Evolutionary conservation across 2,329 filamentous ascomycete species (phyloP).

Genomic region (Penicillium janthinellum): DNA sequence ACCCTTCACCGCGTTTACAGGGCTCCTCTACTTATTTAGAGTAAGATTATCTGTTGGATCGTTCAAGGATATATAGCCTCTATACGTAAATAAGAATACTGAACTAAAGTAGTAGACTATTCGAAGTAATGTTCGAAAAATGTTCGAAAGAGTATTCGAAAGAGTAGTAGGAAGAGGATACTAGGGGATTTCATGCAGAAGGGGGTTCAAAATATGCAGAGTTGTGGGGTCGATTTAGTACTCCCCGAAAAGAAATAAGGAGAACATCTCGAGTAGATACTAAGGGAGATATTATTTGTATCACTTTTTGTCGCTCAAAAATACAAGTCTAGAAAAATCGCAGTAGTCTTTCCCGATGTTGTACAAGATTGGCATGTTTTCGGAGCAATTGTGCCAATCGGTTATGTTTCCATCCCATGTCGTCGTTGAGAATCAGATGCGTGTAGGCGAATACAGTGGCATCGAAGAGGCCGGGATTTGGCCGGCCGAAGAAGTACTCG

Average conservation of each 20-base stretch:
- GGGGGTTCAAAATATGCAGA: too few species aligned
- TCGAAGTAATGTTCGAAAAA: too few species aligned
- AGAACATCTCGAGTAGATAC: neutral
- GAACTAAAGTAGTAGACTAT: neutral
- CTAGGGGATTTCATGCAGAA: too few species aligned
- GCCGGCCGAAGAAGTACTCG: slow-evolving; percentile 62
- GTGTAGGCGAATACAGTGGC: slow-evolving; percentile 89
- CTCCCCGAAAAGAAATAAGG: neutral
- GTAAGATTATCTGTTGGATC: too few species aligned
- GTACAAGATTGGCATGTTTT: slow-evolving; percentile 63
- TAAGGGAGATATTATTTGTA: slow-evolving; percentile 11
- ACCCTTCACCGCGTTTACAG: too few species aligned
- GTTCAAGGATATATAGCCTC: too few species aligned
- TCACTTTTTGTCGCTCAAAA: slow-evolving; percentile 11
- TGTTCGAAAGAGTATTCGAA: too few species aligned
- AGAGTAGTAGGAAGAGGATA: too few species aligned
- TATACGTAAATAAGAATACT: too few species aligned
- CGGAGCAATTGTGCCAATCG: slow-evolving; percentile 60
- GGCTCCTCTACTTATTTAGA: too few species aligned
- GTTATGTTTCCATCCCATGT: slow-evolving; percentile 65
- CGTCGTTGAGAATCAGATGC: slow-evolving; percentile 70
- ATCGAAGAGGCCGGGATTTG: slow-evolving; percentile 74
- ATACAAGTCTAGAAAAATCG: slow-evolving; percentile 49
- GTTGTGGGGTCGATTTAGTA: too few species aligned
- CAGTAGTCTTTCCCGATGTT: slow-evolving; percentile 63